A percentile compares a stretch with the other conserved stretches of the same genome.
These are phyloP conservation scores for Ceriops decandra DNA, from an alignment of 345 rosid species.

Conservation along the genomic window DNA sequence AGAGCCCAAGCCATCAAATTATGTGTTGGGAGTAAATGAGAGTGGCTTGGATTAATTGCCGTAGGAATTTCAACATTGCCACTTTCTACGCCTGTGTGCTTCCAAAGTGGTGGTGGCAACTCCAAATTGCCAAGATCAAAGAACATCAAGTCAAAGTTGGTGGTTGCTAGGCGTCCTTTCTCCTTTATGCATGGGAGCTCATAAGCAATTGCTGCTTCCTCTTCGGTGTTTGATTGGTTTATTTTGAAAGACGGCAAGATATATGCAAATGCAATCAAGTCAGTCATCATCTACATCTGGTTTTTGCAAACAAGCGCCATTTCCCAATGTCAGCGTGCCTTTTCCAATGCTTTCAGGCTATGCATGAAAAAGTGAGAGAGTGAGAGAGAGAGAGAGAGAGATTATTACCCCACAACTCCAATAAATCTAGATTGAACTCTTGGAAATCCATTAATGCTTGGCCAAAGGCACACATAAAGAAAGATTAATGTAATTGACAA, in stretches of 20 bases:
- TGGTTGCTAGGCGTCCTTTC: conserved; percentile 18
- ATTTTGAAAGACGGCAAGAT: too few relatives aligned
- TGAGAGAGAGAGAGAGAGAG: too few relatives aligned
- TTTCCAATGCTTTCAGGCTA: not conserved
- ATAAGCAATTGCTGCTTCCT: conserved; percentile 35
- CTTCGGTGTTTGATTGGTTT: conserved; percentile 23
- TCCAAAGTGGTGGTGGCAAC: too few relatives aligned
- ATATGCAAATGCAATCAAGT: too few relatives aligned
- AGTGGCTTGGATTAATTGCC: not conserved
- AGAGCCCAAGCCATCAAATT: too few relatives aligned
- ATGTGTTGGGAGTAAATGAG: too few relatives aligned
- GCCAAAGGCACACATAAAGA: not conserved
- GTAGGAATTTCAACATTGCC: not conserved
- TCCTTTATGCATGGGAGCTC: conserved; percentile 33
- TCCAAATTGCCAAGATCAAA: conserved; percentile 15
- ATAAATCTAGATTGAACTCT: not conserved
- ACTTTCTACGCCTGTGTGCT: too few relatives aligned
- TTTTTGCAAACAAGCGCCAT: not conserved
- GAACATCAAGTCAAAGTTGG: conserved; percentile 22
- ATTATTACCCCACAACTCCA: not conserved
- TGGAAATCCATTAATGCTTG: not conserved
- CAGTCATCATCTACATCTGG: too few relatives aligned
- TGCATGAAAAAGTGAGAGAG: too few relatives aligned
- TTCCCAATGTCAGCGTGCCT: not conserved
- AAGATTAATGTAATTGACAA: too few relatives aligned